Evolutionary conservation across 2,329 filamentous ascomycete genomes (phyloP).

Genomic region (Coniochaeta sp.): DNA sequence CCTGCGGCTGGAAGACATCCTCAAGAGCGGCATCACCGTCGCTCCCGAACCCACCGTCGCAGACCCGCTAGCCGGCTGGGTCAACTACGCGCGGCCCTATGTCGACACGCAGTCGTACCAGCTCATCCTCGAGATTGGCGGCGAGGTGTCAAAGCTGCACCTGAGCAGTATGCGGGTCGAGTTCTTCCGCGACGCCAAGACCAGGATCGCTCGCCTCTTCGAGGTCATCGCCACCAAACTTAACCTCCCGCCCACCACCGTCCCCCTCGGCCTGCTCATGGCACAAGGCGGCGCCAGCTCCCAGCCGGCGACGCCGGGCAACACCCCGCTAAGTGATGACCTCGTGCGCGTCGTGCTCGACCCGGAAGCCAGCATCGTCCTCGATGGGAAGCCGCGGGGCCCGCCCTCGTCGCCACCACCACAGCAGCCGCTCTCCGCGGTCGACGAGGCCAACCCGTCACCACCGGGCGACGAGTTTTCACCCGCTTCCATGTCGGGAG

Average conservation of each 20-base stretch:
- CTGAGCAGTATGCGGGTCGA: conserved; percentile 49
- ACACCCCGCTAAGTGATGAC: conserved; percentile 63
- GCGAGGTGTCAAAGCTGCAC: conserved; percentile 45
- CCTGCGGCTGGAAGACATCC: conserved; percentile 76
- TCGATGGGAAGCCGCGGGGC: conserved; percentile 48
- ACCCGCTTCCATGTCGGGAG: neutral
- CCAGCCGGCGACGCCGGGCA: conserved; percentile 59
- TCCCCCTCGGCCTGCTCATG: conserved; percentile 61
- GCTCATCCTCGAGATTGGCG: conserved; percentile 73
- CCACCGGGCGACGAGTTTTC: neutral
- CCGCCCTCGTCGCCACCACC: conserved; percentile 15
- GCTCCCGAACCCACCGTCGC: conserved; percentile 33
- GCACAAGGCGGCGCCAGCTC: conserved; percentile 53
- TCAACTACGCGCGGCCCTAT: conserved; percentile 78
- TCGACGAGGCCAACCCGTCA: conserved; percentile 13
- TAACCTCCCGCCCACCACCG: conserved; percentile 53
- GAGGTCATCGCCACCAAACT: conserved; percentile 78
- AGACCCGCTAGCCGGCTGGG: conserved; percentile 39
- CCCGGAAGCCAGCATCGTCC: conserved; percentile 46
- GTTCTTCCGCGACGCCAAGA: conserved; percentile 66
- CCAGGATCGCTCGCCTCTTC: conserved; percentile 65
- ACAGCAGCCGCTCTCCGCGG: neutral
- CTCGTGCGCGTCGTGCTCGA: conserved; percentile 59
- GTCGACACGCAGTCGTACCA: conserved; percentile 69
- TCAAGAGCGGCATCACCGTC: conserved; percentile 75